phyloP scores from a whole-genome alignment of 768 basidiomycete species.

The Erythrobasidium yunnanense region DNA sequence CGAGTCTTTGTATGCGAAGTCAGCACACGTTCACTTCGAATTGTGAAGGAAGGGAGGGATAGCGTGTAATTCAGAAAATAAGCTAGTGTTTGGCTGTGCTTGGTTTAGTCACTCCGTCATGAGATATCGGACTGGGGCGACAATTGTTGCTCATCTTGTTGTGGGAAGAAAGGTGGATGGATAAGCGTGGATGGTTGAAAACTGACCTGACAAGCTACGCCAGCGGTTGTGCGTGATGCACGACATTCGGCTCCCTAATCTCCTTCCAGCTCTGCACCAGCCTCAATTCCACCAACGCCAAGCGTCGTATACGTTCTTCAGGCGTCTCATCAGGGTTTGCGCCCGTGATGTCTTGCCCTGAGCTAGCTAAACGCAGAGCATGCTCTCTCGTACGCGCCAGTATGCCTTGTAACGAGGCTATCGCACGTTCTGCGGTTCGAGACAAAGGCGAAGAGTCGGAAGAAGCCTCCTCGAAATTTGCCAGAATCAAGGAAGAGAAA shows the following conservation, averaged over 20 bases:
- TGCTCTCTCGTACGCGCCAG: constrained; percentile 54
- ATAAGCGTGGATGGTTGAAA: neutral
- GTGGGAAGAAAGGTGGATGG: neutral
- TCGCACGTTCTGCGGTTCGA: constrained; percentile 55
- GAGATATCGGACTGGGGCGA: constrained; percentile 38
- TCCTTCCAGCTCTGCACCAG: constrained; percentile 51
- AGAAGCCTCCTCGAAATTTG: constrained; percentile 49
- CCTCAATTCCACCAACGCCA: constrained; percentile 74
- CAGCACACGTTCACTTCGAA: no score
- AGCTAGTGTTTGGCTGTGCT: constrained; percentile 20
- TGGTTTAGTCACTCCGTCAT: constrained; percentile 25
- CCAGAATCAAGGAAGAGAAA: constrained; percentile 82
- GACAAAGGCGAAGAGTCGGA: constrained; percentile 46
- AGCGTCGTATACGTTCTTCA: constrained; percentile 57
- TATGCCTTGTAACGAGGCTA: constrained; percentile 65
- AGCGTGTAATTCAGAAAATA: no score
- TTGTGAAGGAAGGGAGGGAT: no score
- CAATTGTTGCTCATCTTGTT: constrained; percentile 36
- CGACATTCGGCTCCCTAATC: constrained; percentile 31
- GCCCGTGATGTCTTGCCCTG: constrained; percentile 54
- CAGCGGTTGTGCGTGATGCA: constrained; percentile 31
- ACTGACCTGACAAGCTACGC: neutral
- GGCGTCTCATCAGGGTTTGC: constrained; percentile 31
- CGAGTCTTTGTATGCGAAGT: no score
- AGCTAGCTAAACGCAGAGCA: constrained; percentile 52